phyloP scores from a whole-genome alignment of 805 yeast genomes.

The Cyberlindnera amylophila region DNA sequence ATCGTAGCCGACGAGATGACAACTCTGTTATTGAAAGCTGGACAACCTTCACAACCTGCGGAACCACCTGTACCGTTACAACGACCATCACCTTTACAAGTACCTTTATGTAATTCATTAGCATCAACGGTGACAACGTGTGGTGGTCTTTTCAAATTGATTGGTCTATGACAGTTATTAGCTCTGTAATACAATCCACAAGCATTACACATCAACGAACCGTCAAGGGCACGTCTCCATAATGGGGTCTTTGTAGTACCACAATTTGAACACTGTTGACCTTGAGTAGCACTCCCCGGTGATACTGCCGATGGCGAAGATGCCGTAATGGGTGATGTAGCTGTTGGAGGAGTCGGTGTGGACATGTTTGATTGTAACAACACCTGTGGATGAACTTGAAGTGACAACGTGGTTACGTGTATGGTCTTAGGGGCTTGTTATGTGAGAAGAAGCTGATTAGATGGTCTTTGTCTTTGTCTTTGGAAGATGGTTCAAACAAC shows the following conservation, averaged over 20 bases:
- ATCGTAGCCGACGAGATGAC: constrained; percentile 27
- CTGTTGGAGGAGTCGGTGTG: background rate
- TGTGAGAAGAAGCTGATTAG: too few relatives aligned
- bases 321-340: background rate
- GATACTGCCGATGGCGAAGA: constrained; percentile 3
- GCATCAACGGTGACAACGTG: constrained; percentile 81
- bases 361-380: background rate
- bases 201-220: constrained; percentile 89
- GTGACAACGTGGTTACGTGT: too few relatives aligned
- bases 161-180: constrained; percentile 89
- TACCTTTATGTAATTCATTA: constrained; percentile 23
- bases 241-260: constrained; percentile 85
- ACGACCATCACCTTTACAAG: constrained; percentile 39
- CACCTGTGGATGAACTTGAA: background rate
- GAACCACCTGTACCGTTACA: constrained; percentile 90
- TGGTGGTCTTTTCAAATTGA: constrained; percentile 68
- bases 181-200: constrained; percentile 88
- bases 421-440: too few relatives aligned
- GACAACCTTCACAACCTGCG: constrained; percentile 76
- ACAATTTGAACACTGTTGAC: constrained; percentile 70
- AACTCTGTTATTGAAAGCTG: constrained; percentile 73
- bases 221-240: constrained; percentile 89
- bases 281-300: constrained; percentile 6
- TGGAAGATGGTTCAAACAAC: too few relatives aligned
- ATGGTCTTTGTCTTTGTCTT: too few relatives aligned